Evolutionary conservation across 2,329 filamentous ascomycete genomes (phyloP).

Genomic region (Neonectria faginata): DNA sequence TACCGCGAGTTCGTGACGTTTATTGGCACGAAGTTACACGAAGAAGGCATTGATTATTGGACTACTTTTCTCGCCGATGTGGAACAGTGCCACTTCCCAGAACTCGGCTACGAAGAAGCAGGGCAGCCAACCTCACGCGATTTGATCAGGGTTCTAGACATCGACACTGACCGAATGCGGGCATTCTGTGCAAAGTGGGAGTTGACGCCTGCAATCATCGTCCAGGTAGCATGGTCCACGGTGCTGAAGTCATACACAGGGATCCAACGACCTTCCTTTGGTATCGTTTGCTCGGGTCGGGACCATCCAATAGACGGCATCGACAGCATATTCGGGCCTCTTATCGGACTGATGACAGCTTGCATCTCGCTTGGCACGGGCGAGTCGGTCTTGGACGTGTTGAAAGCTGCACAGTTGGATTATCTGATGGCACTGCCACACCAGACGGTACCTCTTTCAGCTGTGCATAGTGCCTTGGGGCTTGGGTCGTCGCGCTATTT

Average conservation of each 20-base stretch:
- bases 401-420: constrained; percentile 58
- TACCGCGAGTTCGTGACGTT: constrained; percentile 19
- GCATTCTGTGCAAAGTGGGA: constrained; percentile 54
- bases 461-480: constrained; percentile 54
- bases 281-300: constrained; percentile 65
- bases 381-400: constrained; percentile 52
- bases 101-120: too few species aligned
- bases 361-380: constrained; percentile 53
- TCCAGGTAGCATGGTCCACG: constrained; percentile 65
- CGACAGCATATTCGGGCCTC: constrained; percentile 61
- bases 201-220: constrained; percentile 61
- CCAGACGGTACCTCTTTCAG: constrained; percentile 62
- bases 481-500: constrained; percentile 42
- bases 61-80: background rate
- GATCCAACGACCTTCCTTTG: constrained; percentile 62
- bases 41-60: constrained; percentile 14
- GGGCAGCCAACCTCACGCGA: constrained; percentile 8
- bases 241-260: constrained; percentile 61
- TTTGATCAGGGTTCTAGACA: constrained; percentile 25
- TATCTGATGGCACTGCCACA: constrained; percentile 60
- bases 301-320: constrained; percentile 63
- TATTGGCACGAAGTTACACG: constrained; percentile 7
- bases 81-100: constrained; percentile 32
- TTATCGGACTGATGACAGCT: constrained; percentile 68
- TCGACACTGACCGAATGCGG: constrained; percentile 34